A percentile compares a stretch with the other conserved stretches of the same genome.
Evolutionary conservation across 169 alveolate genomes (phyloP).

Genomic region (Cryptosporidium sp.): DNA sequence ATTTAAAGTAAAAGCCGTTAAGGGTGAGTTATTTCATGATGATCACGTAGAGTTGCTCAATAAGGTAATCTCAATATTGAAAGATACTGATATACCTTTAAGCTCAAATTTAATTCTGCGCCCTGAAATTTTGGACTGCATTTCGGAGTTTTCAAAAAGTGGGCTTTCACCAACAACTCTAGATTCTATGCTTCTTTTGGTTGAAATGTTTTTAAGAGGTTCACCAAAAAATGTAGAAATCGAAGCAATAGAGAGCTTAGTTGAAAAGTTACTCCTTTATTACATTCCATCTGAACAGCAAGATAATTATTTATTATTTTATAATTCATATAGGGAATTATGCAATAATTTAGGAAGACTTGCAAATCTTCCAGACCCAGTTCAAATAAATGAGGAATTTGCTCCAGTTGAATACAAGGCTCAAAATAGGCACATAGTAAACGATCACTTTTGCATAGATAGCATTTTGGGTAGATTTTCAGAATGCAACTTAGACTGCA

Average conservation of each 20-base stretch:
- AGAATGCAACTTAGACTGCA: slow-evolving; percentile 45
- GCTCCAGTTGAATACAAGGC: neutral
- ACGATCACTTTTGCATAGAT: slow-evolving; percentile 5
- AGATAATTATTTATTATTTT: slow-evolving; percentile 3
- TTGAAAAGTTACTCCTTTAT: neutral
- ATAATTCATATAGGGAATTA: neutral
- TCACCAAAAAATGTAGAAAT: neutral
- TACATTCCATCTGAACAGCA: slow-evolving; percentile 28
- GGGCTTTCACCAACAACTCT: slow-evolving; percentile 15
- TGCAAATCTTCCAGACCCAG: slow-evolving; percentile 6
- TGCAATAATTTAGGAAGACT: neutral
- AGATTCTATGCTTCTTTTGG: neutral
- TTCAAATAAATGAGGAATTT: slow-evolving; percentile 18
- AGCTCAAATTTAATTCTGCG: neutral
- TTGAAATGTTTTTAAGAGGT: slow-evolving; percentile 1
- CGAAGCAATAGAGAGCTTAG: slow-evolving; percentile 3
- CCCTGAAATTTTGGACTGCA: neutral
- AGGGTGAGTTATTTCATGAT: slow-evolving; percentile 25
- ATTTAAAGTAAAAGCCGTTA: neutral
- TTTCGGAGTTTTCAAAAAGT: slow-evolving; percentile 9
- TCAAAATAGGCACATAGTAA: neutral
- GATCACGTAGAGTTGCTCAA: slow-evolving; percentile 5
- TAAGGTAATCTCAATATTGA: slow-evolving; percentile 5
- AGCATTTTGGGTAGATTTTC: slow-evolving; percentile 3
- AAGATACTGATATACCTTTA: neutral